Percentiles rank a stretch among this genome's conserved stretches.
Conservation (phyloP, 345 rosid species). For the Sapria himalayana region DNA sequence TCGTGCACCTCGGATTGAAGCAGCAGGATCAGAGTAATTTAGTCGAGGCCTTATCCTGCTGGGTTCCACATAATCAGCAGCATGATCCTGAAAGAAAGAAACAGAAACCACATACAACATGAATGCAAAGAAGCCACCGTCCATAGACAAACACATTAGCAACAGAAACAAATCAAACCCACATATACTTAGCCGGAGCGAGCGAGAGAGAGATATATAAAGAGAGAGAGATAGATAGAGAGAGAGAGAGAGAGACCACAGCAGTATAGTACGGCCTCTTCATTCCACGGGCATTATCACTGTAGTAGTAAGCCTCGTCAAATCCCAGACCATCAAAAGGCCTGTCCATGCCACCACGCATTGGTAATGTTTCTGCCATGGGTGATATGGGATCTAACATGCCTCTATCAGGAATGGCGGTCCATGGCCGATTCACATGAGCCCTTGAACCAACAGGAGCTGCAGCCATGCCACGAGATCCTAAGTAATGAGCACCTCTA, state of each 20-base stretch:
- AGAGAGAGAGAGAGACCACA: conserved; percentile 8
- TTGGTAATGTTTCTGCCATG: conserved; percentile 26
- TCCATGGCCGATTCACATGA: conserved; percentile 21
- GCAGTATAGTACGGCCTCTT: conserved; percentile 29
- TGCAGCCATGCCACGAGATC: conserved; percentile 12
- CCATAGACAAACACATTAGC: too few species aligned
- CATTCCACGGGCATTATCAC: conserved; percentile 20
- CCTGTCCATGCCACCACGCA: conserved; percentile 22
- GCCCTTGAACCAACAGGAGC: conserved; percentile 20
- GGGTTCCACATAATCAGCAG: conserved; percentile 27
- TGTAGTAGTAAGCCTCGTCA: conserved; percentile 23
- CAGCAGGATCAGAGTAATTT: conserved; percentile 20
- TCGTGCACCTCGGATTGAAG: conserved; percentile 17
- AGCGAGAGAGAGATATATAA: too few species aligned
- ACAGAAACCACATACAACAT: too few species aligned
- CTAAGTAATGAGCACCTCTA: conserved; percentile 21
- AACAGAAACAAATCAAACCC: too few species aligned
- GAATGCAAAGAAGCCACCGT: too few species aligned
- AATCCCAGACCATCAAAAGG: conserved; percentile 17
- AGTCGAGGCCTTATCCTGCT: conserved; percentile 21
- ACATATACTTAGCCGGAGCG: too few species aligned
- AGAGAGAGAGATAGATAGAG: neutral
- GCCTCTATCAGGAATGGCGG: conserved; percentile 15
- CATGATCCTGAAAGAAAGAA: conserved; percentile 21
- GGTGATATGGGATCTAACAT: conserved; percentile 13